A percentile compares a stretch with the other conserved stretches of the same genome.
These are phyloP conservation scores for Auxenochlorella protothecoides DNA, from an alignment of 139 green algal species.

Conservation along the genomic window DNA sequence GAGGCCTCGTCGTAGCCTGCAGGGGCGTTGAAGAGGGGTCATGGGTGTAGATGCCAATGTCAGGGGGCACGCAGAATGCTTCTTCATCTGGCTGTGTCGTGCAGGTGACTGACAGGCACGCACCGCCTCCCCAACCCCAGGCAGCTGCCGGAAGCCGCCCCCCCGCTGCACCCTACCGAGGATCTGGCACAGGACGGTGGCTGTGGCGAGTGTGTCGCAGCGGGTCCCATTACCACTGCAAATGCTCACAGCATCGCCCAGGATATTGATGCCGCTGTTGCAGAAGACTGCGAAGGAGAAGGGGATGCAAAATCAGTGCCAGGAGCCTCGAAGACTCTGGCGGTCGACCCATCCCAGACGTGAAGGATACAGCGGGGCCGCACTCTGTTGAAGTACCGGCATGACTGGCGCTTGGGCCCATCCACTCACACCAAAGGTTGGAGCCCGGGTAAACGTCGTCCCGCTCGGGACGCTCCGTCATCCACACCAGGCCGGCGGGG, in stretches of 20 bases:
- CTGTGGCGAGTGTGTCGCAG: neutral
- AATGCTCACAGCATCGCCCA: slow-evolving; percentile 2
- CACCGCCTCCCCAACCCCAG: neutral
- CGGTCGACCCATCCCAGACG: too few relatives aligned
- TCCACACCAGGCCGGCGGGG: slow-evolving; percentile 2
- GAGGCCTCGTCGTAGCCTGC: neutral
- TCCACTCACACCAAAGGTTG: slow-evolving; percentile 3
- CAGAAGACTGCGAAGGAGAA: slow-evolving; percentile 5
- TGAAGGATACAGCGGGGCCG: neutral
- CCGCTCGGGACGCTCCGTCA: neutral
- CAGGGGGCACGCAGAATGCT: neutral
- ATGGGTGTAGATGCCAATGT: neutral
- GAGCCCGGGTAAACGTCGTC: slow-evolving; percentile 1
- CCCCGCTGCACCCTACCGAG: neutral
- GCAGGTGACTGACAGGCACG: too few relatives aligned
- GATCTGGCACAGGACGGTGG: neutral
- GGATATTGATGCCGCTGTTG: slow-evolving; percentile 2
- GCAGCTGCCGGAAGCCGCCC: neutral
- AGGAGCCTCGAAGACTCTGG: too few relatives aligned
- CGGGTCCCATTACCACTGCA: slow-evolving; percentile 8
- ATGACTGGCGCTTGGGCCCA: neutral
- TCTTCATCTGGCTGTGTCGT: too few relatives aligned
- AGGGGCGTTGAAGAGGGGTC: neutral
- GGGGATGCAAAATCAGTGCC: neutral
- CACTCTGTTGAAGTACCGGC: neutral